phyloP scores from a whole-genome alignment of 495 filamentous ascomycete species.

The Hypoxylon cercidicola region DNA sequence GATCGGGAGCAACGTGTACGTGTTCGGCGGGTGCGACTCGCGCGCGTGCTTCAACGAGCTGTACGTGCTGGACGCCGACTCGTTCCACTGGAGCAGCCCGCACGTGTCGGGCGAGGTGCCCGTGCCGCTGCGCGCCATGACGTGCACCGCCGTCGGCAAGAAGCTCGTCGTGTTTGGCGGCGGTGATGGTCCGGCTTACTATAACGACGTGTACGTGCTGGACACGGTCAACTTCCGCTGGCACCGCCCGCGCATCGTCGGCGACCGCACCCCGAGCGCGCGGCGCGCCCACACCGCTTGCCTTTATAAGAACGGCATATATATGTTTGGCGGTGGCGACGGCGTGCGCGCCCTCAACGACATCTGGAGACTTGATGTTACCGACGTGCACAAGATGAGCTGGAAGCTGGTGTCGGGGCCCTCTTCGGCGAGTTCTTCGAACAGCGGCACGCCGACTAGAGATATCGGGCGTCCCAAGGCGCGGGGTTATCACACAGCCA shows the following conservation, averaged over 20 bases:
- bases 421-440: slow-evolving; percentile 24
- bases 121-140: slow-evolving; percentile 72
- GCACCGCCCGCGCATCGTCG: slow-evolving; percentile 64
- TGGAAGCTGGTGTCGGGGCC: slow-evolving; percentile 68
- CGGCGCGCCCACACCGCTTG: slow-evolving; percentile 72
- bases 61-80: slow-evolving; percentile 72
- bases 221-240: slow-evolving; percentile 72
- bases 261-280: slow-evolving; percentile 62
- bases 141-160: slow-evolving; percentile 71
- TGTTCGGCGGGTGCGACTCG: slow-evolving; percentile 74
- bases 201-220: slow-evolving; percentile 74
- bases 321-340: slow-evolving; percentile 73
- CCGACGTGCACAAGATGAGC: slow-evolving; percentile 68
- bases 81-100: slow-evolving; percentile 70
- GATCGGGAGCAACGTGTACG: slow-evolving; percentile 68
- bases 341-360: slow-evolving; percentile 73
- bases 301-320: slow-evolving; percentile 72
- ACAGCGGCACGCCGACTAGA: slow-evolving; percentile 31
- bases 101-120: slow-evolving; percentile 69
- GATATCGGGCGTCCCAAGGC: slow-evolving; percentile 62
- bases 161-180: slow-evolving; percentile 74
- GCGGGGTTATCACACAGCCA: slow-evolving; percentile 73
- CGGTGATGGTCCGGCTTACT: slow-evolving; percentile 73
- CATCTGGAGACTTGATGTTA: slow-evolving; percentile 73
- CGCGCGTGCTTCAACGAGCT: slow-evolving; percentile 72